A percentile compares a stretch with the other conserved stretches of the same genome.
These are phyloP conservation scores for Cladosporium sp. DNA, from an alignment of 2,329 filamentous ascomycete genomes.

Conservation along the genomic window DNA sequence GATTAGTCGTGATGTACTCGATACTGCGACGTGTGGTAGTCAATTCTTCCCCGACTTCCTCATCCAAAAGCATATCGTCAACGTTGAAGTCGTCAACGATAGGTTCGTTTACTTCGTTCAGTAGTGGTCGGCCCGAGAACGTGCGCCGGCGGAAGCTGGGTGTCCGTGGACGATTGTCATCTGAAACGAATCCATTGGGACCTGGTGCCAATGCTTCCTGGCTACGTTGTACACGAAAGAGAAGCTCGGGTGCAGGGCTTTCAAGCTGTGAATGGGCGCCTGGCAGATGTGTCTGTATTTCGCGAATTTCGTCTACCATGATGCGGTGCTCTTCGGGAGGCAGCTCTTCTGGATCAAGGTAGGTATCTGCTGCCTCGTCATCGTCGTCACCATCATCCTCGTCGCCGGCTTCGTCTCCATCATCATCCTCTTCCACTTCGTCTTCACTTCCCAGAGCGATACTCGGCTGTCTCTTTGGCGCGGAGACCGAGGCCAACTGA, in stretches of 20 bases:
- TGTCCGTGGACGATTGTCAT: not conserved
- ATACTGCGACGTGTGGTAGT: not conserved
- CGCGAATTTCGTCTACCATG: not conserved
- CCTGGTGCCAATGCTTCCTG: not conserved
- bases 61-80: constrained; percentile 12
- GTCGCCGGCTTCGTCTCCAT: constrained; percentile 21
- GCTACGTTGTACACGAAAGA: not conserved
- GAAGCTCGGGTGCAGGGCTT: not conserved
- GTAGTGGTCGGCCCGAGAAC: constrained; percentile 3
- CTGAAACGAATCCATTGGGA: not conserved
- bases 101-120: constrained; percentile 31
- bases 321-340: constrained; percentile 11
- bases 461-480: constrained; percentile 27
- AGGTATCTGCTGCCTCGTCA: constrained; percentile 18
- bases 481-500: constrained; percentile 31
- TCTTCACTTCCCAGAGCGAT: constrained; percentile 24
- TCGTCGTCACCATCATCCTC: constrained; percentile 18
- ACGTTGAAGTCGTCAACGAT: constrained; percentile 24
- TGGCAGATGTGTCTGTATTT: not conserved
- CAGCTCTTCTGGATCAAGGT: constrained; percentile 20
- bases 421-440: constrained; percentile 22
- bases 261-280: not conserved
- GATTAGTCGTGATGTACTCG: not conserved
- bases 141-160: not conserved
- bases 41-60: not conserved